A percentile compares a stretch with the other conserved stretches of the same genome.
Conservation (phyloP, 2,329 filamentous ascomycete genomes). For the Fusarium armeniacum region DNA sequence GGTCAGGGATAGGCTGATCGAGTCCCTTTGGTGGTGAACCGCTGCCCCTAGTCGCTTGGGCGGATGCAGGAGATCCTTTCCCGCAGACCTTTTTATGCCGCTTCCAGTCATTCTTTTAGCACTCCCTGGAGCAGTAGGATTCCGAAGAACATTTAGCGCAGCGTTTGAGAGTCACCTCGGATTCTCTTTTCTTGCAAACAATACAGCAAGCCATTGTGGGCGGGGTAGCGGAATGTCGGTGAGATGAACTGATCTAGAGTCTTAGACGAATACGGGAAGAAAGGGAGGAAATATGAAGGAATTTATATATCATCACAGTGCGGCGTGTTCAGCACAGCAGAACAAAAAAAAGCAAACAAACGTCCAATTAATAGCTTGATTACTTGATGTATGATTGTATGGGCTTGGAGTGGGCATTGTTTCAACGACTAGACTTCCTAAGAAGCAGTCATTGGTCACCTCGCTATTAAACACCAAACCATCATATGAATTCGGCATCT, state of each 20-base stretch:
- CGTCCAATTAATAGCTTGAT: background rate
- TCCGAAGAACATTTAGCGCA: conserved; percentile 64
- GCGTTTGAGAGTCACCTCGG: conserved; percentile 52
- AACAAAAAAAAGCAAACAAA: background rate
- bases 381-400: background rate
- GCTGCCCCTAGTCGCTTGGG: background rate
- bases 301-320: background rate
- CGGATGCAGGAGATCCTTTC: conserved; percentile 25
- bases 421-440: background rate
- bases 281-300: background rate
- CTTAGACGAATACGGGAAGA: background rate
- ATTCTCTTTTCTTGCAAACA: conserved; percentile 51
- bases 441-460: background rate
- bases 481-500: background rate
- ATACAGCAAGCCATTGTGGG: conserved; percentile 43
- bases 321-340: background rate
- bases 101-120: conserved; percentile 67
- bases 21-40: conserved; percentile 50
- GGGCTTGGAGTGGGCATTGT: background rate
- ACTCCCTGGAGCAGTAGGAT: conserved; percentile 66
- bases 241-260: background rate
- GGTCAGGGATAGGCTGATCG: conserved; percentile 49
- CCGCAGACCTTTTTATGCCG: conserved; percentile 61
- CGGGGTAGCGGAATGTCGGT: background rate
- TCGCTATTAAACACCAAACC: background rate